These are phyloP conservation scores for Fistulinella prunicolor DNA, from an alignment of 768 basidiomycete genomes.

Conservation along the genomic window DNA sequence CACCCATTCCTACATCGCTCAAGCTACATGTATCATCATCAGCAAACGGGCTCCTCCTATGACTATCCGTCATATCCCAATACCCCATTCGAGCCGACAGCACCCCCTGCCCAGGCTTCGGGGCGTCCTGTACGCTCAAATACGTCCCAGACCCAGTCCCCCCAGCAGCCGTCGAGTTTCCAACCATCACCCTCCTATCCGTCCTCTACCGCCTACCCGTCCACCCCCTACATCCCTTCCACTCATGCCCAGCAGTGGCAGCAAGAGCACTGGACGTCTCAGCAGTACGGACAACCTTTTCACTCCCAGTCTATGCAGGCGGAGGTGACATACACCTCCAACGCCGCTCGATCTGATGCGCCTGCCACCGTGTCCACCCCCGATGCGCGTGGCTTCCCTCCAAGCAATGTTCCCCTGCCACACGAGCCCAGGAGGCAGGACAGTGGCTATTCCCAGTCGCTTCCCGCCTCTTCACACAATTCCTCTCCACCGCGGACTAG, in stretches of 20 bases:
- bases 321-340: slow-evolving; percentile 35
- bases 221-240: slow-evolving; percentile 27
- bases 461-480: slow-evolving; percentile 24
- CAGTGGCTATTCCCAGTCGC: slow-evolving; percentile 29
- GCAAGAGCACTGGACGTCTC: slow-evolving; percentile 39
- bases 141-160: slow-evolving; percentile 34
- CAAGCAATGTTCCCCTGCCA: slow-evolving; percentile 22
- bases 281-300: slow-evolving; percentile 31
- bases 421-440: slow-evolving; percentile 35
- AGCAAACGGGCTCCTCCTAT: slow-evolving; percentile 45
- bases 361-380: slow-evolving; percentile 27
- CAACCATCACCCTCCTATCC: slow-evolving; percentile 29
- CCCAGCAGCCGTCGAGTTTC: slow-evolving; percentile 27
- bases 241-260: slow-evolving; percentile 40
- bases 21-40: slow-evolving; percentile 54
- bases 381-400: slow-evolving; percentile 31
- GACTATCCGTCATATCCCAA: slow-evolving; percentile 46
- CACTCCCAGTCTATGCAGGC: slow-evolving; percentile 33
- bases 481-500: slow-evolving; percentile 35
- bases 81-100: slow-evolving; percentile 24
- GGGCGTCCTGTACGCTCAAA: slow-evolving; percentile 28
- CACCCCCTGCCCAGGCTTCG: slow-evolving; percentile 29
- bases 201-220: slow-evolving; percentile 28
- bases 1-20: slow-evolving; percentile 46
- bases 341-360: slow-evolving; percentile 33